Conservation (phyloP, 2,329 filamentous ascomycete species). For the Ampelomyces quisqualis region DNA sequence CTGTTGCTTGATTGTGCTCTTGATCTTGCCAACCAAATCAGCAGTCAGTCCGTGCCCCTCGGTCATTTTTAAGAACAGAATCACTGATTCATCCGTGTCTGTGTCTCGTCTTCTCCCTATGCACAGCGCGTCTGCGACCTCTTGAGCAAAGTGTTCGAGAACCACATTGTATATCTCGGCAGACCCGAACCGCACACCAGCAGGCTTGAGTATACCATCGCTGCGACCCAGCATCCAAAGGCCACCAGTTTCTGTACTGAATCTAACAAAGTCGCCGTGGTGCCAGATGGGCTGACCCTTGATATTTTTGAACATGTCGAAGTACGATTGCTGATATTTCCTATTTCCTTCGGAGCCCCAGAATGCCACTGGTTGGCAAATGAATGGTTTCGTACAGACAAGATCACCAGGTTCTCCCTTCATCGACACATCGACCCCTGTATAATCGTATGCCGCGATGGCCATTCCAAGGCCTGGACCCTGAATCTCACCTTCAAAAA, state of each 20-base stretch:
- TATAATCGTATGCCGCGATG: conserved; percentile 53
- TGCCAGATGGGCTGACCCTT: conserved; percentile 68
- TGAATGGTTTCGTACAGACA: conserved; percentile 83
- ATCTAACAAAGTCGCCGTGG: conserved; percentile 85
- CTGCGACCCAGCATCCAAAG: conserved; percentile 89
- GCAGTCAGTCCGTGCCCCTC: conserved; percentile 58
- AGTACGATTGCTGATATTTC: conserved; percentile 86
- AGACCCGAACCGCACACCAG: conserved; percentile 86
- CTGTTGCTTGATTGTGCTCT: conserved; percentile 68
- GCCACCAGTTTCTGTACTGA: conserved; percentile 71
- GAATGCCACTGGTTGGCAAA: conserved; percentile 87
- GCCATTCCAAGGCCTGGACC: conserved; percentile 54
- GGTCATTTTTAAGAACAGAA: conserved; percentile 81
- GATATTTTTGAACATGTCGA: conserved; percentile 69
- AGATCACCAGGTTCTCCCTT: conserved; percentile 79
- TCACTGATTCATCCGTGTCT: conserved; percentile 82
- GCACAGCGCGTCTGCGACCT: conserved; percentile 84
- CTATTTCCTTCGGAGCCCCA: conserved; percentile 70
- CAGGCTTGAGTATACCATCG: conserved; percentile 90
- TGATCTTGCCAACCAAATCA: conserved; percentile 64
- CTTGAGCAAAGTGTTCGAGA: conserved; percentile 73
- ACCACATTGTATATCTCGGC: conserved; percentile 98
- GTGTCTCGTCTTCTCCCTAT: conserved; percentile 71
- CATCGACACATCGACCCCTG: conserved; percentile 58
- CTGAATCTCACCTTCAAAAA: conserved; percentile 55